These are phyloP conservation scores for Kazachstania sp. DNA, from an alignment of 1,139 yeast species.

Conservation along the genomic window DNA sequence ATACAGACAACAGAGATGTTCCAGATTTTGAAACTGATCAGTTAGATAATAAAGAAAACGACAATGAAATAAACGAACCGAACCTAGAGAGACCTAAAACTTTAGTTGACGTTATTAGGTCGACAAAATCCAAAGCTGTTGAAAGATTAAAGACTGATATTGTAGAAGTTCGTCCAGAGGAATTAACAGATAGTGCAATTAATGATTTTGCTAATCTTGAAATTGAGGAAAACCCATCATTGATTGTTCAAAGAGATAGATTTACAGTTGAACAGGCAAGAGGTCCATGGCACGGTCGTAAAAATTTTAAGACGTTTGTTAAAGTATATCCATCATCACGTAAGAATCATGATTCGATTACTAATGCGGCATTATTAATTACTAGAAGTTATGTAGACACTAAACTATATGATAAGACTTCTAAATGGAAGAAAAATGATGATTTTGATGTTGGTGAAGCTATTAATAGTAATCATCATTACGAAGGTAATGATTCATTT, in stretches of 20 bases:
- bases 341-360: conserved; percentile 2
- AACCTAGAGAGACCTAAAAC: background rate
- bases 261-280: background rate
- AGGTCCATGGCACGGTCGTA: conserved; percentile 26
- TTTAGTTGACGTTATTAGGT: conserved; percentile 28
- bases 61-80: no score
- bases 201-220: conserved; percentile 27
- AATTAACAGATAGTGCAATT: conserved; percentile 28
- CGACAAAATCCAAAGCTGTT: conserved; percentile 29
- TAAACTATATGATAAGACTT: conserved; percentile 8
- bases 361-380: conserved; percentile 17
- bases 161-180: conserved; percentile 21
- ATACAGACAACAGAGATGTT: no score
- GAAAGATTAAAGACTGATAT: conserved; percentile 22
- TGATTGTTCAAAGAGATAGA: conserved; percentile 2
- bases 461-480: background rate
- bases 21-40: background rate
- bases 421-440: background rate
- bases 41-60: no score
- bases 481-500: background rate
- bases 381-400: conserved; percentile 24
- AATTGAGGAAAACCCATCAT: conserved; percentile 24
- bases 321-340: conserved; percentile 24
- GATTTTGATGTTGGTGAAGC: background rate
- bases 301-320: conserved; percentile 33